Percentiles rank a stretch among this genome's conserved stretches.
These are phyloP conservation scores for Tagetes patula DNA, from an alignment of 129 eudicot genomes.

Conservation along the genomic window DNA sequence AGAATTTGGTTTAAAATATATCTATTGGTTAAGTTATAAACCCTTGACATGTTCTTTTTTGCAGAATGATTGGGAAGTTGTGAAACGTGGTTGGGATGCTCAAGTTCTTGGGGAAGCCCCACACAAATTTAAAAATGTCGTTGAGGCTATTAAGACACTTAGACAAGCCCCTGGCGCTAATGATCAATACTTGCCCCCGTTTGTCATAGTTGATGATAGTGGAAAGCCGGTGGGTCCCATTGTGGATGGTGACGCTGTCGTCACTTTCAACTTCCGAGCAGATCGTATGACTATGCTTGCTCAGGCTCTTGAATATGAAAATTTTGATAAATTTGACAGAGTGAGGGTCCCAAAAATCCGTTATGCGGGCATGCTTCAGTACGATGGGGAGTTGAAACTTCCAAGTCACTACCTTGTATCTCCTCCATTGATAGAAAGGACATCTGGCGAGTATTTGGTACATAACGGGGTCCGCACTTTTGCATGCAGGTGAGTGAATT, in stretches of 20 bases:
- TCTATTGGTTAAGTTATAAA: not conserved
- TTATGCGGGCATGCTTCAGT: slow-evolving; percentile 97
- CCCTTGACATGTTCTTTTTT: slow-evolving; percentile 13
- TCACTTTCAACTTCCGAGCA: slow-evolving; percentile 84
- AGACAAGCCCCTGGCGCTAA: slow-evolving; percentile 58
- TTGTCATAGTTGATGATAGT: slow-evolving; percentile 75
- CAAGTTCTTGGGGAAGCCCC: slow-evolving; percentile 99
- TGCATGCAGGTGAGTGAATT: slow-evolving; percentile 80
- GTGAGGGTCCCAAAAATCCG: slow-evolving; percentile 84
- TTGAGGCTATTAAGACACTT: slow-evolving; percentile 82
- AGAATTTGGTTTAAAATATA: not conserved
- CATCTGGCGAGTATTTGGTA: slow-evolving; percentile 87
- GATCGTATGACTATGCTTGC: slow-evolving; percentile 97
- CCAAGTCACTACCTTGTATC: slow-evolving; percentile 84
- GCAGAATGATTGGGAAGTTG: slow-evolving; percentile 93
- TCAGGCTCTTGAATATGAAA: slow-evolving; percentile 84
- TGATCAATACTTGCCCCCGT: slow-evolving; percentile 85
- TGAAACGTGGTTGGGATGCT: slow-evolving; percentile 99
- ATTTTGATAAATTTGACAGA: slow-evolving; percentile 82
- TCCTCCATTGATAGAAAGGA: slow-evolving; percentile 90
- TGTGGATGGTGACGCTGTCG: slow-evolving; percentile 94
- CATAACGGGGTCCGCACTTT: slow-evolving; percentile 81
- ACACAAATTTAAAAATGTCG: slow-evolving; percentile 66
- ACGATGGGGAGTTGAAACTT: slow-evolving; percentile 93
- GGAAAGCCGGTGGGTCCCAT: slow-evolving; percentile 88